A percentile compares a stretch with the other conserved stretches of the same genome.
phyloP scores from a whole-genome alignment of 2,329 filamentous ascomycete species.

The Bimuria novae-zelandiae region DNA sequence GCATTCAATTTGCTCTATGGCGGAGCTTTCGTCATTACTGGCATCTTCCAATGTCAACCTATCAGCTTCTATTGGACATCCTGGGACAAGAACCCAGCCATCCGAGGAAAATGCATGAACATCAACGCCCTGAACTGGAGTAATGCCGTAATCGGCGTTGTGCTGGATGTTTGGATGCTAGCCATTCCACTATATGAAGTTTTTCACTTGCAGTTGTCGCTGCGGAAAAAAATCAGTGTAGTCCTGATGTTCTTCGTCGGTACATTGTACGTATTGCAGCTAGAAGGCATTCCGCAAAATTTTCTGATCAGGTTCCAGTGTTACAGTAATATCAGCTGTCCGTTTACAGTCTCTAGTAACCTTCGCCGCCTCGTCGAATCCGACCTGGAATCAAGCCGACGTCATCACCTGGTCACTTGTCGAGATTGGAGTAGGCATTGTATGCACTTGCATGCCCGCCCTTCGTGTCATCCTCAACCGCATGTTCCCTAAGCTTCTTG shows the following conservation, averaged over 20 bases:
- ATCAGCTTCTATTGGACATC: constrained; percentile 33
- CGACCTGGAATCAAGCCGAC: constrained; percentile 47
- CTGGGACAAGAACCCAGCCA: constrained; percentile 22
- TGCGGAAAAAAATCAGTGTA: constrained; percentile 40
- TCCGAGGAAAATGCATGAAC: constrained; percentile 40
- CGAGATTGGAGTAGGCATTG: constrained; percentile 50
- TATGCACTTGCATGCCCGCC: constrained; percentile 51
- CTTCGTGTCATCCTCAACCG: constrained; percentile 46
- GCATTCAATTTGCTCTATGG: constrained; percentile 24
- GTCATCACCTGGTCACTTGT: constrained; percentile 50
- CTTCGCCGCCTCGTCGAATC: constrained; percentile 49
- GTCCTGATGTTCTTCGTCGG: constrained; percentile 40
- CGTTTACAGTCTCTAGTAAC: constrained; percentile 50
- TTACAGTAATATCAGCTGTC: constrained; percentile 52
- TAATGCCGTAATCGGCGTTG: constrained; percentile 34
- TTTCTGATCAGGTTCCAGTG: constrained; percentile 24
- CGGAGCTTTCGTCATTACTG: constrained; percentile 17
- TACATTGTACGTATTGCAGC: constrained; percentile 32
- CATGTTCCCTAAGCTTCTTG: constrained; percentile 44
- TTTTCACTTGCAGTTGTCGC: constrained; percentile 27
- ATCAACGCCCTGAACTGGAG: constrained; percentile 36
- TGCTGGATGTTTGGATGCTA: constrained; percentile 31
- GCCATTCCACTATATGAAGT: constrained; percentile 36
- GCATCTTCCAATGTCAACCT: constrained; percentile 35
- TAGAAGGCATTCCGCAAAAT: neutral